Percentiles rank a stretch among this genome's conserved stretches.
Conservation (phyloP, 2,329 filamentous ascomycete genomes). For the Talaromyces sp. region DNA sequence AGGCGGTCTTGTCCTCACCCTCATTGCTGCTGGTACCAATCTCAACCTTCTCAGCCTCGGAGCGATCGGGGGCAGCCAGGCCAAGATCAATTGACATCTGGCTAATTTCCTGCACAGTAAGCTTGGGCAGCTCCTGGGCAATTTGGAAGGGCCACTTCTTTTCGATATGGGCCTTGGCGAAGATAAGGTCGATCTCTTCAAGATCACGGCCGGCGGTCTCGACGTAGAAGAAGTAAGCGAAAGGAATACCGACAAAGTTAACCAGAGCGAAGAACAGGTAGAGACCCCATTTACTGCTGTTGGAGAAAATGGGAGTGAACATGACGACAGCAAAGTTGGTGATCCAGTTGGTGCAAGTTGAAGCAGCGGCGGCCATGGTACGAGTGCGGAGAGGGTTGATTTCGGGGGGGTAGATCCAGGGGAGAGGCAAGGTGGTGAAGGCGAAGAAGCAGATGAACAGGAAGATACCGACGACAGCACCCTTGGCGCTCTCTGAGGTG, state of each 20-base stretch:
- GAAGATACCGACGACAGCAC: constrained; percentile 46
- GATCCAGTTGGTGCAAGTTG: constrained; percentile 47
- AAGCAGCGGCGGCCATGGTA: constrained; percentile 48
- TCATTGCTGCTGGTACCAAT: neutral
- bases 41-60: constrained; percentile 3
- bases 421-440: constrained; percentile 58
- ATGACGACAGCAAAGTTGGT: constrained; percentile 44
- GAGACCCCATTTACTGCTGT: constrained; percentile 24
- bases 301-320: constrained; percentile 28
- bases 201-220: constrained; percentile 25
- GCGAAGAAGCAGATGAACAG: constrained; percentile 63
- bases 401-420: constrained; percentile 49
- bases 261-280: constrained; percentile 29
- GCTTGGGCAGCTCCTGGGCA: constrained; percentile 18
- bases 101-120: neutral
- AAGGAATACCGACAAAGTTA: constrained; percentile 21
- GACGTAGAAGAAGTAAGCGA: constrained; percentile 29
- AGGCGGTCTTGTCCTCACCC: neutral
- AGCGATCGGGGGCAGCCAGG: neutral
- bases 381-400: constrained; percentile 50
- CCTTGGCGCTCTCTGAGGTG: constrained; percentile 14
- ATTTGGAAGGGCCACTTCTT: constrained; percentile 17
- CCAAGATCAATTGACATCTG: neutral
- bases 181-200: constrained; percentile 30
- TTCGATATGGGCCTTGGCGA: constrained; percentile 17